Evolutionary conservation across 495 filamentous ascomycete genomes (phyloP), one percentile per base, ranked within the genome.

Genomic region (Amphirosellinia nigrospora): DNA sequence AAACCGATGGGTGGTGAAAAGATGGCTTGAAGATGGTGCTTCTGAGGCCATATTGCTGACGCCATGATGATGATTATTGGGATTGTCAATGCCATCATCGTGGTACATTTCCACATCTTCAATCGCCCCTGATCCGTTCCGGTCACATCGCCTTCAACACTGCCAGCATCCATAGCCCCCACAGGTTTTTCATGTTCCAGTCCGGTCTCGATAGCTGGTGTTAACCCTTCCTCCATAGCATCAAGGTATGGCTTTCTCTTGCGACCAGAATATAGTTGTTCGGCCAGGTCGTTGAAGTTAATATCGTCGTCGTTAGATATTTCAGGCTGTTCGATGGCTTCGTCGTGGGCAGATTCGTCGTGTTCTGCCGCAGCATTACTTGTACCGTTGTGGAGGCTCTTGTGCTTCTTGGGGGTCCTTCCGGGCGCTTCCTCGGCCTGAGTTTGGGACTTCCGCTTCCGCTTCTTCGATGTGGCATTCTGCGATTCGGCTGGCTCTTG

Each of bases 371-470:
- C 7, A 39, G 41, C 1, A 23, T 56, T 52, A 6, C 13, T 32
- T 4, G 23, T 46, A 3, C 28, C 28, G 26, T 55, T 38, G 9
- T 70, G 55, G 11, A 8, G 45, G 10, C 38, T 64, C 50, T 78
- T 78, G 13, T 36, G 65, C 66, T 72, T 78, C 70, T 76, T 78
- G 8, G 19, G 58, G 7, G 36, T 45, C 19, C 41, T 39, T n/a
- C 48, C 50, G 3, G 36, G 30, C 28, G 43, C 21, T 21, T 60
- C 39, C 26, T 66, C 63, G 23, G 46, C 5, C n/a, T 52, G 52
- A 23, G 8, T 28, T 16, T 56, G 69, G 36, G 69, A 61, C 48
- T 66, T 71, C n/a, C 69, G 50, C 34, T 66, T 71, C 39, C 62
- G 69, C 53, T 71, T 71, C 50, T 61, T 71, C 4, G 46, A 34